Conservation (phyloP, 257 asterid species). For the Henckelia pumila region DNA sequence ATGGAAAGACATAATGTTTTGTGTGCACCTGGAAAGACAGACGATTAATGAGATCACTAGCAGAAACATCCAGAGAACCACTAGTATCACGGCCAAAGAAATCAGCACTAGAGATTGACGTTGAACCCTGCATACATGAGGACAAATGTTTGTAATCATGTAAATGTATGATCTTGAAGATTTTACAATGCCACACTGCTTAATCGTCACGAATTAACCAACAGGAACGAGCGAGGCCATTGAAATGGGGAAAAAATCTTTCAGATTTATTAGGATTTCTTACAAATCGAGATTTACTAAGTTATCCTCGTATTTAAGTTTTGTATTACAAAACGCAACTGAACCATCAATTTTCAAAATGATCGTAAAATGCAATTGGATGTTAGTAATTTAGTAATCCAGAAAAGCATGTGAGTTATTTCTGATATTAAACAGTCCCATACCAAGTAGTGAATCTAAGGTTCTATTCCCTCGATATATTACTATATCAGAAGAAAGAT, state of each 20-base stretch:
- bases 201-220: no score
- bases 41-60: conserved; percentile 81
- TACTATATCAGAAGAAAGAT: no score
- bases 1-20: background rate
- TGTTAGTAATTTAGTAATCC: background rate
- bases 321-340: no score
- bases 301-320: no score
- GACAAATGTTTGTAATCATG: background rate
- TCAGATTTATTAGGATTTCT: no score
- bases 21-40: conserved; percentile 84
- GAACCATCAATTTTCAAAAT: no score
- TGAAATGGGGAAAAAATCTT: background rate
- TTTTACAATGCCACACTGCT: background rate
- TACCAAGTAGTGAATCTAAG: no score
- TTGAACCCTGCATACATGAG: conserved; percentile 61
- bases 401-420: background rate
- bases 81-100: conserved; percentile 58
- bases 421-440: no score
- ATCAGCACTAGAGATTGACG: conserved; percentile 93
- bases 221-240: background rate
- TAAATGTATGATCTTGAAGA: background rate
- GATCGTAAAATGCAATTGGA: background rate
- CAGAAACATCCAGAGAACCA: conserved; percentile 52
- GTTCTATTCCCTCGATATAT: no score
- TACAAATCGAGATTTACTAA: no score